Conservation (phyloP, 1,139 yeast species). For the Blastobotrys aristatus region DNA sequence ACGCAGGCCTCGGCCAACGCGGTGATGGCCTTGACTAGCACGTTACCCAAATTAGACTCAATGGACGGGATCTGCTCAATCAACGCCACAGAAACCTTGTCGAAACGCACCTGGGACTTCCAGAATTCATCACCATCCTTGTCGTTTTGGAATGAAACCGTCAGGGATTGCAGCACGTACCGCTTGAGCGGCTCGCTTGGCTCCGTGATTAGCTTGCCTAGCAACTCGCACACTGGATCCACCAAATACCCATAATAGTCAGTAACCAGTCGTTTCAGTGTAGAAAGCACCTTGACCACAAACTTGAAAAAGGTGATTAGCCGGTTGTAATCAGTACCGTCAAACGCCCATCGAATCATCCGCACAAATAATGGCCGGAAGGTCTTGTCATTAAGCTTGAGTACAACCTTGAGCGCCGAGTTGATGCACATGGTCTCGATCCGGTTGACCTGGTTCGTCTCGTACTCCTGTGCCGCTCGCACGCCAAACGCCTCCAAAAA, state of each 20-base stretch:
- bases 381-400: conserved; percentile 88
- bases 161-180: conserved; percentile 62
- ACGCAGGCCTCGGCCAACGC: conserved; percentile 66
- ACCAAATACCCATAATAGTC: conserved; percentile 79
- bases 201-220: conserved; percentile 32
- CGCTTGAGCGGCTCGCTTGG: conserved; percentile 54
- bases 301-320: conserved; percentile 72
- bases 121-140: conserved; percentile 75
- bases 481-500: conserved; percentile 63
- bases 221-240: conserved; percentile 59
- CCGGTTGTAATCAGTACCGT: conserved; percentile 54
- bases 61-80: conserved; percentile 60
- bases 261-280: conserved; percentile 80
- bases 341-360: conserved; percentile 89
- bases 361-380: conserved; percentile 90
- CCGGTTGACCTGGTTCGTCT: conserved; percentile 69
- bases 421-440: conserved; percentile 72
- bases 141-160: conserved; percentile 78
- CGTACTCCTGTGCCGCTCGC: conserved; percentile 49
- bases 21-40: conserved; percentile 73
- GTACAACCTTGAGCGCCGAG: conserved; percentile 69
- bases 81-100: conserved; percentile 56
- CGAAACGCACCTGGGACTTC: conserved; percentile 84
- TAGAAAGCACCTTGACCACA: conserved; percentile 77
- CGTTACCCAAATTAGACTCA: conserved; percentile 49